These are phyloP conservation scores for Puccinia hordei DNA, from an alignment of 1,284 basidiomycete species.

Conservation along the genomic window DNA sequence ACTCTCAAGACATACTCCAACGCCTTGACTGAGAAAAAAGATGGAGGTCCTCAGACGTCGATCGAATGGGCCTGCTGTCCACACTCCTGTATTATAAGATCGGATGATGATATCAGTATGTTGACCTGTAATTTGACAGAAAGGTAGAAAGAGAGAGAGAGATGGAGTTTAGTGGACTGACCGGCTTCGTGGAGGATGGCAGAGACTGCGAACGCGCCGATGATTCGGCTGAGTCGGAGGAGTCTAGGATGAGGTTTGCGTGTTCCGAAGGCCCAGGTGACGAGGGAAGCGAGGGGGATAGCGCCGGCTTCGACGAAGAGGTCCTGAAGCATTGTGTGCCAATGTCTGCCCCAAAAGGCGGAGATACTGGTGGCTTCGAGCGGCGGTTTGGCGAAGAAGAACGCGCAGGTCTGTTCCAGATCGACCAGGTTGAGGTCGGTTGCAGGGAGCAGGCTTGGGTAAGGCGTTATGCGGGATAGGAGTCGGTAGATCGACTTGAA, in stretches of 20 bases:
- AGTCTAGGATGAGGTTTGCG: background rate
- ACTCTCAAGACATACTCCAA: constrained; percentile 53
- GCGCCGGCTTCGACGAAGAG: constrained; percentile 33
- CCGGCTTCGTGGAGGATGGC: constrained; percentile 22
- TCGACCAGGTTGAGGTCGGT: background rate
- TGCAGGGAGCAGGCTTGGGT: background rate
- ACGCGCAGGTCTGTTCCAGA: background rate
- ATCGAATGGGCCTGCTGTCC: constrained; percentile 8
- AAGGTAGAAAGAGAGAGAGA: background rate
- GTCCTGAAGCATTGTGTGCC: constrained; percentile 18
- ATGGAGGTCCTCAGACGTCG: constrained; percentile 25
- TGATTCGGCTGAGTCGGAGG: background rate
- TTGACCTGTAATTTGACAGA: too few species aligned
- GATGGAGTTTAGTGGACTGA: background rate
- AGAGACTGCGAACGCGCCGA: constrained; percentile 28
- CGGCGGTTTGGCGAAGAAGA: background rate
- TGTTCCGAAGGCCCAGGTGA: background rate
- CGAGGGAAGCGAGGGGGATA: background rate
- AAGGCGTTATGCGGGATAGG: too few species aligned
- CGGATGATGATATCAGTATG: too few species aligned
- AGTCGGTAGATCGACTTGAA: background rate
- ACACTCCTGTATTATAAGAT: background rate
- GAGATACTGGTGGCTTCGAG: constrained; percentile 11
- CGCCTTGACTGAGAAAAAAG: constrained; percentile 54
- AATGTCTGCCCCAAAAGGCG: constrained; percentile 34